Base-by-base conservation (phyloP, 2,329 filamentous ascomycete species). In the Pseudogymnoascus sp. region DNA sequence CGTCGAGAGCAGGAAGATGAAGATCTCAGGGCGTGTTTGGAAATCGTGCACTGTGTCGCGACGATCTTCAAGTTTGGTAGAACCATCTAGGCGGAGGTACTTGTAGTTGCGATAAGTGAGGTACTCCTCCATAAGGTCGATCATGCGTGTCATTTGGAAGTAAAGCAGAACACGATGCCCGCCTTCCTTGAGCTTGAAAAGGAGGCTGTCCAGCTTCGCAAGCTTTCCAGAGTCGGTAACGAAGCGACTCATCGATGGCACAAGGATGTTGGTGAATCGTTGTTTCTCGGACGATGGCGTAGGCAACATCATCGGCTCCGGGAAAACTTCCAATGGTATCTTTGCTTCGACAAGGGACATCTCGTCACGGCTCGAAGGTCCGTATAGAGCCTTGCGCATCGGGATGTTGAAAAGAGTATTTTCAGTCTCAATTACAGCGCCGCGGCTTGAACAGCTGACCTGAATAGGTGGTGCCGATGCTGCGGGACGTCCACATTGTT, bases 131-230 rank as follows among this genome's bases (percentile, higher is more conserved):
- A 97, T 97, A 64, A 99, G 80, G 73, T 99, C 93, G 71, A 99
- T 97, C 94, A 99, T 99, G 71, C 90, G 89, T 3, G 94, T 99
- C 94, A 99, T 99, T 80, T 99, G 94, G 89, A 99, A 99, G 81
- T 99, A 99, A 17, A 99, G 80, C 60, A 99, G 80, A 21, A 99
- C 94, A 71, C 94, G 92, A 69, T 99, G 94, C 36, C 89, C 89
- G 65, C 89, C 90, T 64, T 91, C 88, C 81, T 97, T 99, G 70
- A 99, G 86, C 73, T 92, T 84, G 72, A 89, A 89, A 11, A 99
- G 82, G 15, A 99, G 80, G 66, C 90, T 81, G 72, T 99, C 94
- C 59, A 99, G 80, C 71, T 92, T 91, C 54, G 92, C 92, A 63
- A 99, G 84, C 78, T 99, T 99, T 71, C 94, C 94, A 60, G 92